Evolutionary conservation across 805 yeast species (phyloP).

Genomic region (Schwanniomyces pseudopolymorphus): DNA sequence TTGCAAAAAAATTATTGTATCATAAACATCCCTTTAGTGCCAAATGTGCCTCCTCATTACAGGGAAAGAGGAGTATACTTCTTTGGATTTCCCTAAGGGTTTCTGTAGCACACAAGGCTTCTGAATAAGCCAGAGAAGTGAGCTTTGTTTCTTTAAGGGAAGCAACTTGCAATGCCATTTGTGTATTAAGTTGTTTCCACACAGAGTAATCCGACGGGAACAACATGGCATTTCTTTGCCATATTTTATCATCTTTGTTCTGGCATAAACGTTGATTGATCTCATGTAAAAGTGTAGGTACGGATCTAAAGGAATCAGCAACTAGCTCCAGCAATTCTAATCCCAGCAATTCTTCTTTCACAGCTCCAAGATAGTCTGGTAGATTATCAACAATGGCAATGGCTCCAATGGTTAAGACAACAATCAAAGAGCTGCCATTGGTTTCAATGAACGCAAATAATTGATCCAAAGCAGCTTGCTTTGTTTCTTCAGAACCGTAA

Average conservation of each 20-base stretch:
- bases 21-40: slow-evolving; percentile 8
- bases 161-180: slow-evolving; percentile 61
- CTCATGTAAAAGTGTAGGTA: slow-evolving; percentile 59
- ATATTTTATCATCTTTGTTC: slow-evolving; percentile 25
- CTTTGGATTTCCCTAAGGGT: slow-evolving; percentile 60
- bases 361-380: slow-evolving; percentile 59
- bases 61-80: slow-evolving; percentile 64
- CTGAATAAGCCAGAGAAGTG: slow-evolving; percentile 51
- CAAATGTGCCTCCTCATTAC: slow-evolving; percentile 10
- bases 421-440: slow-evolving; percentile 63
- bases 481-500: slow-evolving; percentile 70
- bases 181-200: slow-evolving; percentile 65
- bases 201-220: slow-evolving; percentile 69
- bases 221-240: slow-evolving; percentile 72
- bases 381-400: slow-evolving; percentile 65
- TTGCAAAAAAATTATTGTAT: not conserved
- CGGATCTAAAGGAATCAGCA: slow-evolving; percentile 51
- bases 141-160: slow-evolving; percentile 48
- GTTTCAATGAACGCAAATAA: slow-evolving; percentile 62
- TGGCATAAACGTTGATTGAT: slow-evolving; percentile 43
- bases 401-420: slow-evolving; percentile 77
- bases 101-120: slow-evolving; percentile 49
- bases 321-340: slow-evolving; percentile 47
- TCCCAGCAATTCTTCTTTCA: slow-evolving; percentile 61
- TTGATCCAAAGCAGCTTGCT: slow-evolving; percentile 83